These are phyloP conservation scores for Gynandropsis gynandra DNA, from an alignment of 345 rosid genomes.

Conservation along the genomic window DNA sequence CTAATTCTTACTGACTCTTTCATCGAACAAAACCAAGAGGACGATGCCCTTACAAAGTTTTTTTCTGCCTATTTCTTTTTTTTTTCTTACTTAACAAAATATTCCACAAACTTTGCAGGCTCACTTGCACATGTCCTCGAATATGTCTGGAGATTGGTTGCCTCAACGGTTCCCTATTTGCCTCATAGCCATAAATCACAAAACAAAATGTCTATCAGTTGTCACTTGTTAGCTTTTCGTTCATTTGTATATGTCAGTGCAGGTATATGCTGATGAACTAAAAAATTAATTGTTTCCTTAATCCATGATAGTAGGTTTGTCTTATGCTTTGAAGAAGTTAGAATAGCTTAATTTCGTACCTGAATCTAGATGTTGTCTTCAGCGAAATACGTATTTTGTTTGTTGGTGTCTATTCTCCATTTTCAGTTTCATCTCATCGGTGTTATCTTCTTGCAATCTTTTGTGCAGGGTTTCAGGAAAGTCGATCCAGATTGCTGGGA, in stretches of 20 bases:
- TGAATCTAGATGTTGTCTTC: constrained; percentile 4
- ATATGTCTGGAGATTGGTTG: constrained; percentile 22
- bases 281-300: constrained; percentile 11
- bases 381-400: not conserved
- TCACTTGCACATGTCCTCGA: constrained; percentile 9
- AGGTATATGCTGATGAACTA: constrained; percentile 21
- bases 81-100: constrained; percentile 18
- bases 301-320: constrained; percentile 14
- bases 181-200: constrained; percentile 17
- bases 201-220: constrained; percentile 11
- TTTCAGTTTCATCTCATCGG: constrained; percentile 4
- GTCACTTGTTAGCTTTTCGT: constrained; percentile 25
- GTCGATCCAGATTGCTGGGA: constrained; percentile 87
- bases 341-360: constrained; percentile 9
- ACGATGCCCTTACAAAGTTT: not conserved
- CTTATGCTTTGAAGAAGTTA: constrained; percentile 5
- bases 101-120: constrained; percentile 28
- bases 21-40: constrained; percentile 5
- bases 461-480: constrained; percentile 69
- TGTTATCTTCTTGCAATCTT: constrained; percentile 12
- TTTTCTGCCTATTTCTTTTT: not conserved
- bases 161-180: constrained; percentile 16
- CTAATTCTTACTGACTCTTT: not conserved
- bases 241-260: constrained; percentile 16
- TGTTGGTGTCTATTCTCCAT: not conserved